Evolutionary conservation across 2,329 filamentous ascomycete species (phyloP).

Genomic region (Calonectria henricotiae): DNA sequence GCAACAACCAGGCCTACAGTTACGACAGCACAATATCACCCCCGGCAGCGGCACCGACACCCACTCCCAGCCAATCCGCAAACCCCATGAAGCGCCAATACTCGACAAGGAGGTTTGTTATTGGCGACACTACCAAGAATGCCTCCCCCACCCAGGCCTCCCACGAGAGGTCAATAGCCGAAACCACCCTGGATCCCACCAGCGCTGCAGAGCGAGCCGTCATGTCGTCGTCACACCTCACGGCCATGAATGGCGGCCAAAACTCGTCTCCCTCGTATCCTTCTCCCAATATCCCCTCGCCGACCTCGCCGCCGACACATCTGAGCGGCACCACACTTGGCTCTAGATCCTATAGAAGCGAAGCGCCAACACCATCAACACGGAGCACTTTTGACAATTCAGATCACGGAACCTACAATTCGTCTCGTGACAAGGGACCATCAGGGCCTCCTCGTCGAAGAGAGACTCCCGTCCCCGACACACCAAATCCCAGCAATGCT

Average conservation of each 20-base stretch:
- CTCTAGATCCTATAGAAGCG: conserved; percentile 74
- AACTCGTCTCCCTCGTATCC: conserved; percentile 71
- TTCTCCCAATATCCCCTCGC: conserved; percentile 79
- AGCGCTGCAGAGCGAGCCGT: conserved; percentile 79
- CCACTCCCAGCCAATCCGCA: conserved; percentile 66
- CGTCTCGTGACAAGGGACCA: conserved; percentile 52
- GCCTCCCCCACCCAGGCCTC: conserved; percentile 82
- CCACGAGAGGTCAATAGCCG: conserved; percentile 77
- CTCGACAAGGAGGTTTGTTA: conserved; percentile 82
- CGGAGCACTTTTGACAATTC: conserved; percentile 71
- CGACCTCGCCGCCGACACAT: conserved; percentile 76
- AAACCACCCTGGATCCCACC: conserved; percentile 78
- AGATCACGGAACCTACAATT: conserved; percentile 58
- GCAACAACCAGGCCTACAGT: conserved; percentile 62
- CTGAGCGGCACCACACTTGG: conserved; percentile 72
- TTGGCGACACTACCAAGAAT: conserved; percentile 82
- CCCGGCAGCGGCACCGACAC: conserved; percentile 67
- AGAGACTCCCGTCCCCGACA: conserved; percentile 76
- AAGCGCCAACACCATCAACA: conserved; percentile 69
- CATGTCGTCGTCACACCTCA: conserved; percentile 78
- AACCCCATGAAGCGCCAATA: conserved; percentile 79
- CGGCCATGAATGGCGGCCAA: conserved; percentile 76
- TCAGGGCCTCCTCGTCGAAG: conserved; percentile 69
- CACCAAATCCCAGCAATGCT: conserved; percentile 68
- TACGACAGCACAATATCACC: conserved; percentile 71